Percentiles rank a stretch among this genome's conserved stretches.
phyloP scores from a whole-genome alignment of 2,329 filamentous ascomycete species.

The Cladosporium sphaerospermum region DNA sequence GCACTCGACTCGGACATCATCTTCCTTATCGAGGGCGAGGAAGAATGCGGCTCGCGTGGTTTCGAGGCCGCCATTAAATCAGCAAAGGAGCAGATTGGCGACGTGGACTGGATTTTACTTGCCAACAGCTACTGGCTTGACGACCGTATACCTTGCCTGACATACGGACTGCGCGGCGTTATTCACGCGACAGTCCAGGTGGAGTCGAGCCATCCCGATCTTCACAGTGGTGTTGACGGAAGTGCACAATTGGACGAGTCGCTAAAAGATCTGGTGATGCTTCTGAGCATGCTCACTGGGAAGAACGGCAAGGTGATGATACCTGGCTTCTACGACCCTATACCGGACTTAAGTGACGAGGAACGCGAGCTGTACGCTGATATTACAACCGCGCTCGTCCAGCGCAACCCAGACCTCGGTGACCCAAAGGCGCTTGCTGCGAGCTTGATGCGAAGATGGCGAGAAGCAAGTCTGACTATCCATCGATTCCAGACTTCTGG shows the following conservation, averaged over 20 bases:
- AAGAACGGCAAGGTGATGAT: slow-evolving; percentile 74
- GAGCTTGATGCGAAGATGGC: slow-evolving; percentile 88
- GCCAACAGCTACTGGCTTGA: slow-evolving; percentile 99
- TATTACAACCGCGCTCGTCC: slow-evolving; percentile 70
- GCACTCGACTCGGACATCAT: slow-evolving; percentile 79
- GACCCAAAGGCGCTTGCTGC: slow-evolving; percentile 66
- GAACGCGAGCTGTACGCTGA: slow-evolving; percentile 79
- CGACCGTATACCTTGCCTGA: slow-evolving; percentile 89
- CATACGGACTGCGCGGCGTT: slow-evolving; percentile 88
- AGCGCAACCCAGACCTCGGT: slow-evolving; percentile 60
- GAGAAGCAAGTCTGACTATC: slow-evolving; percentile 88
- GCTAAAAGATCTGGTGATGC: slow-evolving; percentile 78
- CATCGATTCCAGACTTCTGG: slow-evolving; percentile 91
- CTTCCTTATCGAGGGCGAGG: slow-evolving; percentile 93
- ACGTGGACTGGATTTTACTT: slow-evolving; percentile 88
- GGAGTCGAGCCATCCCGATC: slow-evolving; percentile 76
- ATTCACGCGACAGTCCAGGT: slow-evolving; percentile 88
- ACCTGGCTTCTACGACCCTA: slow-evolving; percentile 80
- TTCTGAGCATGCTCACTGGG: slow-evolving; percentile 77
- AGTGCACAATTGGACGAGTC: slow-evolving; percentile 86
- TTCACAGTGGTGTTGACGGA: slow-evolving; percentile 95
- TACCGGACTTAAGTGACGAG: slow-evolving; percentile 65
- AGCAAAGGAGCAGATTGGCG: slow-evolving; percentile 78
- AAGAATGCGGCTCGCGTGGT: slow-evolving; percentile 87
- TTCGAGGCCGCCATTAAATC: slow-evolving; percentile 77